Evolutionary conservation across 768 basidiomycete species (phyloP).

Genomic region (Pisolithus sp.): DNA sequence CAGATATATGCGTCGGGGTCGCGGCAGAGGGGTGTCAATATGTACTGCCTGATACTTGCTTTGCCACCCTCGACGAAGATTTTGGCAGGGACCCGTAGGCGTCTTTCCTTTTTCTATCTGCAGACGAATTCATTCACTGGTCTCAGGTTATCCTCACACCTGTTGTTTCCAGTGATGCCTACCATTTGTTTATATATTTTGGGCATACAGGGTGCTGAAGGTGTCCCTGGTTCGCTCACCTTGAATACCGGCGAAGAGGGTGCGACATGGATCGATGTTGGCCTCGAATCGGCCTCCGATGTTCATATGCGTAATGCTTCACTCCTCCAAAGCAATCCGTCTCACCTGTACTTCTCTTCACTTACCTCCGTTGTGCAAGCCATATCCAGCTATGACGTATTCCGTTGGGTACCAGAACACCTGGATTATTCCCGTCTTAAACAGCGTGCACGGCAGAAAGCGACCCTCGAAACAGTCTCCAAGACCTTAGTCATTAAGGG

Average conservation of each 20-base stretch:
- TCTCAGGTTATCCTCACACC: conserved; percentile 38
- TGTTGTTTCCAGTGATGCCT: conserved; percentile 53
- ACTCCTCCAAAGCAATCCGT: conserved; percentile 48
- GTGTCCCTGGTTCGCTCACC: not conserved
- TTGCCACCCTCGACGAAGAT: conserved; percentile 46
- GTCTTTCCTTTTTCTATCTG: not conserved
- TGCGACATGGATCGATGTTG: conserved; percentile 38
- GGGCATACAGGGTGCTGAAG: conserved; percentile 24
- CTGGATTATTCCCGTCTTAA: conserved; percentile 50
- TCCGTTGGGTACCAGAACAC: conserved; percentile 47
- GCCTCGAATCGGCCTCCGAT: conserved; percentile 46
- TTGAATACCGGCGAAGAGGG: conserved; percentile 6
- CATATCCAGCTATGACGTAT: conserved; percentile 51
- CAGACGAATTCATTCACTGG: not conserved
- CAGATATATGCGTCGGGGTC: conserved; percentile 50
- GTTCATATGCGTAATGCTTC: conserved; percentile 58
- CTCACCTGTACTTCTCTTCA: conserved; percentile 46
- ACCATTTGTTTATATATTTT: conserved; percentile 50
- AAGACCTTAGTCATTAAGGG: conserved; percentile 51
- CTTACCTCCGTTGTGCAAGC: conserved; percentile 47
- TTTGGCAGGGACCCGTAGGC: conserved; percentile 29
- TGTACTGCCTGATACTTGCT: conserved; percentile 48
- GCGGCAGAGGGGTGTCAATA: conserved; percentile 51
- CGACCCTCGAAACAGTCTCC: conserved; percentile 46
- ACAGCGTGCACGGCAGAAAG: conserved; percentile 52